Conservation (phyloP, 1,284 basidiomycete species). For the Ustilago loliicola region DNA sequence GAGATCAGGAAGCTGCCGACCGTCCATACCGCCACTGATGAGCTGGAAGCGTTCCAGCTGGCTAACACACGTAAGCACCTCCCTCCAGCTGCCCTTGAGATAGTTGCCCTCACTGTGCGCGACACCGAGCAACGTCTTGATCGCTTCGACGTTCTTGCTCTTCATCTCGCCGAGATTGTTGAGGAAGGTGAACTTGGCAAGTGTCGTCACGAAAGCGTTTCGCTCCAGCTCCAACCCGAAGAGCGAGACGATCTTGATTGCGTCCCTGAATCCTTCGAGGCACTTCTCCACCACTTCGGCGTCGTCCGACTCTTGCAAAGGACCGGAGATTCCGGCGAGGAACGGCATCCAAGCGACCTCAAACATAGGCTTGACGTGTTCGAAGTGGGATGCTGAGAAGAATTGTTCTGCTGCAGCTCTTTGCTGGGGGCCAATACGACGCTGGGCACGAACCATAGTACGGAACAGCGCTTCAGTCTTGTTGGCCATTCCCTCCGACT, state of each 20-base stretch:
- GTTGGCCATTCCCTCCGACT: slow-evolving; percentile 69
- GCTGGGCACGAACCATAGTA: slow-evolving; percentile 69
- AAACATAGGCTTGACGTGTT: slow-evolving; percentile 70
- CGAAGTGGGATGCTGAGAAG: slow-evolving; percentile 69
- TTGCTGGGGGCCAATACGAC: slow-evolving; percentile 62
- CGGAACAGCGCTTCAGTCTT: slow-evolving; percentile 70
- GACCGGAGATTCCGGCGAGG: slow-evolving; percentile 68
- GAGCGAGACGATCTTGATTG: slow-evolving; percentile 69
- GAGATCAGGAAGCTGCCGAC: slow-evolving; percentile 80
- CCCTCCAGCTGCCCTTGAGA: slow-evolving; percentile 69
- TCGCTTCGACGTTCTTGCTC: slow-evolving; percentile 70
- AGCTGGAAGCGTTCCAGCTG: slow-evolving; percentile 70
- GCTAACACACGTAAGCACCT: slow-evolving; percentile 69
- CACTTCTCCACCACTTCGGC: slow-evolving; percentile 63
- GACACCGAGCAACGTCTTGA: slow-evolving; percentile 69
- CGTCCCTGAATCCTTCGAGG: slow-evolving; percentile 67
- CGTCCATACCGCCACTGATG: slow-evolving; percentile 71
- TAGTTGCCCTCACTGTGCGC: slow-evolving; percentile 70
- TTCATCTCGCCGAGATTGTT: slow-evolving; percentile 71
- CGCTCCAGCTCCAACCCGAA: slow-evolving; percentile 69
- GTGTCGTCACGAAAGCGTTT: slow-evolving; percentile 70
- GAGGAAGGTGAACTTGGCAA: slow-evolving; percentile 70
- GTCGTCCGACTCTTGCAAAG: slow-evolving; percentile 68
- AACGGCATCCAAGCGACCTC: slow-evolving; percentile 71
- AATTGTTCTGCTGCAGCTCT: slow-evolving; percentile 68